Conservation (phyloP, 805 yeast genomes). For the Metschnikowia baotianmanensis region DNA sequence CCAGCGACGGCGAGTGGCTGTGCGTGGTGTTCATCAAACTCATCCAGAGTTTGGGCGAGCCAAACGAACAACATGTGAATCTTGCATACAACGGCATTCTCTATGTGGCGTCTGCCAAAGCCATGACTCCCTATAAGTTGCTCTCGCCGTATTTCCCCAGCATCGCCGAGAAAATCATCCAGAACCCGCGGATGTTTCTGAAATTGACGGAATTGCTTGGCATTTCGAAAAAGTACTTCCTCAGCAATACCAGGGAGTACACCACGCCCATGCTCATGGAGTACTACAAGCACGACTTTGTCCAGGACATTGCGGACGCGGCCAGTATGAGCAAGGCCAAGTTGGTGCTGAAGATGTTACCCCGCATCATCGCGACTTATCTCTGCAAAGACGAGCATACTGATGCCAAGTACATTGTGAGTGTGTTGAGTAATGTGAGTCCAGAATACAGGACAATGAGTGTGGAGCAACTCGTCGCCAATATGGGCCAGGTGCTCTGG, state of each 20-base stretch:
- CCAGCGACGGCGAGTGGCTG: slow-evolving; percentile 64
- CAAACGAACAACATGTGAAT: slow-evolving; percentile 63
- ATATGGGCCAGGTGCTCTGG: slow-evolving; percentile 41
- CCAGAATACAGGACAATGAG: slow-evolving; percentile 41
- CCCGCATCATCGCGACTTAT: slow-evolving; percentile 56
- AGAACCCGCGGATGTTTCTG: slow-evolving; percentile 53
- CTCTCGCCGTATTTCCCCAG: slow-evolving; percentile 77
- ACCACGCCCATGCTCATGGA: slow-evolving; percentile 77
- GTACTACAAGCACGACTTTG: slow-evolving; percentile 58
- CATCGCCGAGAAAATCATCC: slow-evolving; percentile 62
- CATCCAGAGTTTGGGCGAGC: slow-evolving; percentile 62
- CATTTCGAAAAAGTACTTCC: slow-evolving; percentile 57
- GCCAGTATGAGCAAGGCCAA: slow-evolving; percentile 45
- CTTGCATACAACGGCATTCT: slow-evolving; percentile 65
- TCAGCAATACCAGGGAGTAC: slow-evolving; percentile 65
- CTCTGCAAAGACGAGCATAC: slow-evolving; percentile 49
- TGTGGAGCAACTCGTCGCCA: slow-evolving; percentile 34
- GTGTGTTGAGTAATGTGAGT: slow-evolving; percentile 51
- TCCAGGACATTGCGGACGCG: slow-evolving; percentile 60
- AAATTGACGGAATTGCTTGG: slow-evolving; percentile 65
- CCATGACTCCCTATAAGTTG: slow-evolving; percentile 72
- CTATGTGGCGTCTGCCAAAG: slow-evolving; percentile 53
- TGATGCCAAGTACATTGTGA: slow-evolving; percentile 49
- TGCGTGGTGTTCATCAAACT: slow-evolving; percentile 65
- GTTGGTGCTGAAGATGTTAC: slow-evolving; percentile 47